A percentile compares a stretch with the other conserved stretches of the same genome.
Evolutionary conservation across 768 basidiomycete genomes (phyloP).

Genomic region (Leccinum incarnatum): DNA sequence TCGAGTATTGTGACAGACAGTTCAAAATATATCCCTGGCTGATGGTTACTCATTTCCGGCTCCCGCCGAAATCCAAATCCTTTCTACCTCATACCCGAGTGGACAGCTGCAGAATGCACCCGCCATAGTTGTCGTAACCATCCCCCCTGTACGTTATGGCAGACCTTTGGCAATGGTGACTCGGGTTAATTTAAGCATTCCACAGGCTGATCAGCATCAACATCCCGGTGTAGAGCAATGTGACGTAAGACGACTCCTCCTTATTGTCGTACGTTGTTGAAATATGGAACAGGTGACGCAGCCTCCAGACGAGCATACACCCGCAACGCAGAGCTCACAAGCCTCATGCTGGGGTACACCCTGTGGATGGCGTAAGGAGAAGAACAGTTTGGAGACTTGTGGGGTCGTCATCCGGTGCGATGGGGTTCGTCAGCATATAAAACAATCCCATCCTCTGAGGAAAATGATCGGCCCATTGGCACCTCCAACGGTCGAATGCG

Average conservation of each 20-base stretch:
- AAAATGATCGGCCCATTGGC: too few species aligned
- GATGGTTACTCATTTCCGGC: background rate
- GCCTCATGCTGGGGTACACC: background rate
- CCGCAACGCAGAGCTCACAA: background rate
- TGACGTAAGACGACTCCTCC: background rate
- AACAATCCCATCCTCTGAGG: background rate
- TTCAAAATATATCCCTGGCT: background rate
- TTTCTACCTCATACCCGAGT: background rate
- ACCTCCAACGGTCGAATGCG: background rate
- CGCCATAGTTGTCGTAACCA: background rate
- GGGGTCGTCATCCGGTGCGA: background rate
- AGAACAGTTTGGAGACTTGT: background rate
- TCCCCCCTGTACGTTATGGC: background rate
- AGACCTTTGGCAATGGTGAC: background rate
- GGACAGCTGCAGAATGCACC: background rate
- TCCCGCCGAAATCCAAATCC: background rate
- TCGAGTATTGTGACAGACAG: background rate
- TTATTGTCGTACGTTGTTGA: background rate
- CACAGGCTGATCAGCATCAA: background rate
- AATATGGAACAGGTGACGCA: background rate
- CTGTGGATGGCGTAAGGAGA: background rate
- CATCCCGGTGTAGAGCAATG: background rate
- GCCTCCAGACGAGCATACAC: background rate
- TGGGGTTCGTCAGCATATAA: background rate
- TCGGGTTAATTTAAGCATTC: background rate